phyloP scores from a whole-genome alignment of 345 rosid genomes.

The Moricandia moricandioides region DNA sequence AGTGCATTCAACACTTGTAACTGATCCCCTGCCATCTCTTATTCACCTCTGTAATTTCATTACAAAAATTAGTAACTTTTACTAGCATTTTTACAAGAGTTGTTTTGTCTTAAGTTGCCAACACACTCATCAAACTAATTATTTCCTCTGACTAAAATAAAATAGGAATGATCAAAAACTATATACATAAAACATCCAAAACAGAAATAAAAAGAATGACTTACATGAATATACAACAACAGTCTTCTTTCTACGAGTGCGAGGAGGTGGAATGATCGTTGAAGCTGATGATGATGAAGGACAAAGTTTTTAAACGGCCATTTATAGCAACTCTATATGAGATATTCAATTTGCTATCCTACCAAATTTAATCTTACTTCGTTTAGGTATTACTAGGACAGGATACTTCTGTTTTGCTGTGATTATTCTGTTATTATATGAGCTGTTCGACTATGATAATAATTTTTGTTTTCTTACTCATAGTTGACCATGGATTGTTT shows the following conservation, averaged over 20 bases:
- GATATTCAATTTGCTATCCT: constrained; percentile 7
- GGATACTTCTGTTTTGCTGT: constrained; percentile 17
- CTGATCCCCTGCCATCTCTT: constrained; percentile 44
- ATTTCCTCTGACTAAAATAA: too few relatives aligned
- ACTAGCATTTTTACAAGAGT: neutral
- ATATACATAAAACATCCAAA: neutral
- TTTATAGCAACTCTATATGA: constrained; percentile 30
- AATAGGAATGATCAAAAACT: neutral
- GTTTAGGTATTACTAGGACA: neutral
- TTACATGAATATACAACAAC: constrained; percentile 8
- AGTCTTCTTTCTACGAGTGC: neutral
- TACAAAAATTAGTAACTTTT: neutral
- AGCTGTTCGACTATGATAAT: neutral
- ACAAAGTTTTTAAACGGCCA: constrained; percentile 11
- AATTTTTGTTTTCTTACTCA: neutral
- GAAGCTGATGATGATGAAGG: constrained; percentile 25
- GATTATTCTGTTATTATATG: neutral
- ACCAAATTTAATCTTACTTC: too few relatives aligned
- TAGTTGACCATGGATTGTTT: neutral
- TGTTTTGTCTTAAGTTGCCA: too few relatives aligned
- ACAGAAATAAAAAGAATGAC: neutral
- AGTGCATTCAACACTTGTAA: too few relatives aligned
- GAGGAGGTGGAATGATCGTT: constrained; percentile 2
- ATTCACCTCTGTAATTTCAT: constrained; percentile 13
- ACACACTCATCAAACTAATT: too few relatives aligned